Conservation (phyloP, 768 basidiomycete genomes). For the Rhodotorula babjevae region DNA sequence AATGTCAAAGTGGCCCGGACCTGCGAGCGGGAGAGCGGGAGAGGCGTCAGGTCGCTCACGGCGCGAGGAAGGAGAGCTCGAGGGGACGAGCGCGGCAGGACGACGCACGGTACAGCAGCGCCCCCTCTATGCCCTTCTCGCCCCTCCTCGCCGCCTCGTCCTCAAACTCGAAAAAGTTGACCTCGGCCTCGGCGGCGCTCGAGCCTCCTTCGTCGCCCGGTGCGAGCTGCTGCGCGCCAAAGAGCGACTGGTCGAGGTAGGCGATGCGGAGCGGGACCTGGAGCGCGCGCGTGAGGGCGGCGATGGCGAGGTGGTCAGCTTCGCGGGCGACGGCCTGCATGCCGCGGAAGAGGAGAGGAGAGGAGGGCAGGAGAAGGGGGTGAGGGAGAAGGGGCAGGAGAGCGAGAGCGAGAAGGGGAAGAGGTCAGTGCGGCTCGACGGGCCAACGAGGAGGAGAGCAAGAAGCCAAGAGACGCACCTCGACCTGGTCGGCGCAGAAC, state of each 20-base stretch:
- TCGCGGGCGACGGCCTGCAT: conserved; percentile 43
- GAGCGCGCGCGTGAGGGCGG: conserved; percentile 66
- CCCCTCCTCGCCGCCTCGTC: conserved; percentile 47
- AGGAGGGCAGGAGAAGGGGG: too few relatives aligned
- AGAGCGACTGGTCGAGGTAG: conserved; percentile 64
- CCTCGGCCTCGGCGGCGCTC: conserved; percentile 42
- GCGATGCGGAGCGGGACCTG: conserved; percentile 66
- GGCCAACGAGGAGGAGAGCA: background rate
- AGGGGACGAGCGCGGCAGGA: too few relatives aligned
- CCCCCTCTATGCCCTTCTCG: conserved; percentile 26
- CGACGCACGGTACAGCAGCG: conserved; percentile 28
- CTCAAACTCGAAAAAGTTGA: conserved; percentile 66
- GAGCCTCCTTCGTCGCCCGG: background rate
- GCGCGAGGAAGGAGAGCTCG: background rate
- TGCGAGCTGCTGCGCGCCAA: conserved; percentile 44
- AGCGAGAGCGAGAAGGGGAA: too few relatives aligned
- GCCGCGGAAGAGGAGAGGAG: too few relatives aligned
- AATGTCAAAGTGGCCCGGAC: conserved; percentile 32
- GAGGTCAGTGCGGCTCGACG: background rate
- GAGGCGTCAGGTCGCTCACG: background rate
- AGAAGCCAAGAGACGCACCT: conserved; percentile 51
- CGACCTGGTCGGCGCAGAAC: conserved; percentile 75
- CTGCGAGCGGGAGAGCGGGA: conserved; percentile 3
- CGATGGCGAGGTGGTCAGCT: conserved; percentile 75
- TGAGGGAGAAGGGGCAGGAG: too few relatives aligned